Evolutionary conservation across 306 rosid genomes (phyloP).

Genomic region (Morella rubra): DNA sequence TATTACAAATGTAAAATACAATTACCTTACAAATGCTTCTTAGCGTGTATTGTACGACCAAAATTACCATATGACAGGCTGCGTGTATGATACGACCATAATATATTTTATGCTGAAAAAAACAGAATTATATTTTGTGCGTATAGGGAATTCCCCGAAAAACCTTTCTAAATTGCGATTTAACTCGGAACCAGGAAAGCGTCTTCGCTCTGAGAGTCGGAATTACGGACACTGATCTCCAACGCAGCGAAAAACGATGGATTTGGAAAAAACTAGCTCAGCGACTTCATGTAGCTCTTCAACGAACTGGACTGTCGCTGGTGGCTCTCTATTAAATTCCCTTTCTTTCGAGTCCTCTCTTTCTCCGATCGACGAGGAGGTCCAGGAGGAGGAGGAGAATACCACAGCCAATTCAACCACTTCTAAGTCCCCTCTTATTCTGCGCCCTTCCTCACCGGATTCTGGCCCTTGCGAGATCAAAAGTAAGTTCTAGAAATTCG

Average conservation of each 20-base stretch:
- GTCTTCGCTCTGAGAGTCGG: neutral
- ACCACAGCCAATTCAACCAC: slow-evolving; percentile 13
- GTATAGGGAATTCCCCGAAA: neutral
- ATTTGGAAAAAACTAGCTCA: slow-evolving; percentile 2
- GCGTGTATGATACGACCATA: no score
- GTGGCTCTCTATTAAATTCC: slow-evolving; percentile 46
- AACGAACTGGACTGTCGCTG: slow-evolving; percentile 53
- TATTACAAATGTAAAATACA: no score
- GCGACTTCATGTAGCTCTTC: slow-evolving; percentile 33
- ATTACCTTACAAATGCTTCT: no score
- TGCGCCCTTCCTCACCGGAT: slow-evolving; percentile 51
- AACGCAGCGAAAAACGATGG: slow-evolving; percentile 30
- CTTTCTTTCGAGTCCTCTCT: slow-evolving; percentile 59
- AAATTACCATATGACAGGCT: no score
- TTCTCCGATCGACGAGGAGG: slow-evolving; percentile 37
- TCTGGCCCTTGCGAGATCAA: slow-evolving; percentile 81
- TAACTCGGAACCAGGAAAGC: no score
- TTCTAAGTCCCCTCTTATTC: slow-evolving; percentile 48
- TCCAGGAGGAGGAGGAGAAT: neutral
- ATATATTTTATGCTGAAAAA: no score
- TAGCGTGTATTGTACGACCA: no score
- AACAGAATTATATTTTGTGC: neutral
- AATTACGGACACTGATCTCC: neutral
- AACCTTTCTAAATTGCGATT: neutral
- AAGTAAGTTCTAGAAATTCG: slow-evolving; percentile 36